These are phyloP conservation scores for Exsudoporus frostii DNA, from an alignment of 768 basidiomycete species.

Conservation along the genomic window DNA sequence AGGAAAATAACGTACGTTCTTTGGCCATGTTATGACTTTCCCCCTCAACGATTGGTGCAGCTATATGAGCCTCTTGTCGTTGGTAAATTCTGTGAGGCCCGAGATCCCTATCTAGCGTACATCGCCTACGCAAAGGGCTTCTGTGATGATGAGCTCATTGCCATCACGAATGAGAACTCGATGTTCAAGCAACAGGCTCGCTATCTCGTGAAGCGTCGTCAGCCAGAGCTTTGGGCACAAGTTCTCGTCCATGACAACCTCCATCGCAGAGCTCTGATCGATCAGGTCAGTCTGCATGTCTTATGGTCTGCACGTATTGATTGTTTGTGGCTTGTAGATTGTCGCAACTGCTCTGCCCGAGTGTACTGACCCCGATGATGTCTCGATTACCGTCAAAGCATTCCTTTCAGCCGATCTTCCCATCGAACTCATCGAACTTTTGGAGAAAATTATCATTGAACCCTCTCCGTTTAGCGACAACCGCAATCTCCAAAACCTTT, in stretches of 20 bases:
- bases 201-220: slow-evolving; percentile 94
- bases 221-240: slow-evolving; percentile 94
- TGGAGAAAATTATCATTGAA: slow-evolving; percentile 98
- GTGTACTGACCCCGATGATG: slow-evolving; percentile 97
- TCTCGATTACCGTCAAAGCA: slow-evolving; percentile 96
- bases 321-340: slow-evolving; percentile 46
- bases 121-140: slow-evolving; percentile 99
- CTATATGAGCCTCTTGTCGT: slow-evolving; percentile 95
- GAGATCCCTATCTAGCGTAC: slow-evolving; percentile 97
- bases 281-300: slow-evolving; percentile 59
- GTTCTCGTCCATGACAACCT: slow-evolving; percentile 88
- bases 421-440: slow-evolving; percentile 91
- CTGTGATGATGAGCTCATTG: slow-evolving; percentile 96
- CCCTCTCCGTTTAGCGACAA: slow-evolving; percentile 98
- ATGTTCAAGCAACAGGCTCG: slow-evolving; percentile 99
- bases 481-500: slow-evolving; percentile 90
- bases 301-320: background rate
- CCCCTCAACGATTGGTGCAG: slow-evolving; percentile 37
- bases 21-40: background rate
- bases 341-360: slow-evolving; percentile 95
- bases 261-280: slow-evolving; percentile 90
- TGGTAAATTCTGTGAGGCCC: slow-evolving; percentile 98
- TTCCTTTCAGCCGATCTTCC: slow-evolving; percentile 97
- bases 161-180: slow-evolving; percentile 96
- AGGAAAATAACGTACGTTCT: slow-evolving; percentile 89